Percentiles rank a stretch among this genome's conserved stretches.
phyloP scores from a whole-genome alignment of 139 green algal genomes.

The Choricystis sp. region DNA sequence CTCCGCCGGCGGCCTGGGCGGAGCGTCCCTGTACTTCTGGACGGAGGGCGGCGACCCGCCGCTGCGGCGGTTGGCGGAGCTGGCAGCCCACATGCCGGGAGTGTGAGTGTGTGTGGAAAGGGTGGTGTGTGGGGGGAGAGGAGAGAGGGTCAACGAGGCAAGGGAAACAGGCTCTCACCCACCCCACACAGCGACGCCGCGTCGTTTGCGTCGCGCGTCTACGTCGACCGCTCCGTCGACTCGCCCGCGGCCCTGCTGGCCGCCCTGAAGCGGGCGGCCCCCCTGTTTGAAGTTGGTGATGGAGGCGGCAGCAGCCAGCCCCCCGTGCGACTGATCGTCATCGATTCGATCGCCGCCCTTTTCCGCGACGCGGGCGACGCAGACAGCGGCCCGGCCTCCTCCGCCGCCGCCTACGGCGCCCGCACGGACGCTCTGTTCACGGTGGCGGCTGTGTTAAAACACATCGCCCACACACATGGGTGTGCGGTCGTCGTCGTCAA shows the following conservation, averaged over 20 bases:
- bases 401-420: conserved; percentile 7
- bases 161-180: no score
- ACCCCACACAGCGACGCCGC: no score
- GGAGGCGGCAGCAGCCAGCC: background rate
- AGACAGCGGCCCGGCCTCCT: background rate
- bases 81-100: conserved; percentile 10
- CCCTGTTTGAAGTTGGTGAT: conserved; percentile 1
- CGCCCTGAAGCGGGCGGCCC: conserved; percentile 12
- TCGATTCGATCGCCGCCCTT: conserved; percentile 56
- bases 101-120: no score
- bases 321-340: conserved; percentile 35
- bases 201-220: conserved; percentile 35
- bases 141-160: no score
- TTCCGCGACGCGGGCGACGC: conserved; percentile 30
- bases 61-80: conserved; percentile 17
- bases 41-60: conserved; percentile 43
- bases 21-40: conserved; percentile 44
- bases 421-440: conserved; percentile 44
- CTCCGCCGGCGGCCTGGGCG: conserved; percentile 19
- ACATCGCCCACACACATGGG: conserved; percentile 16
- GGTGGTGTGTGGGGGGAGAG: no score
- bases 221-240: conserved; percentile 24
- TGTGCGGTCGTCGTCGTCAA: conserved; percentile 51
- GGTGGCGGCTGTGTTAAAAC: conserved; percentile 22
- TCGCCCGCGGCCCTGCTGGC: conserved; percentile 21